Percentiles rank a stretch among this genome's conserved stretches.
Conservation (phyloP, 2,329 filamentous ascomycete species). For the Ilyonectria mors-panacis region DNA sequence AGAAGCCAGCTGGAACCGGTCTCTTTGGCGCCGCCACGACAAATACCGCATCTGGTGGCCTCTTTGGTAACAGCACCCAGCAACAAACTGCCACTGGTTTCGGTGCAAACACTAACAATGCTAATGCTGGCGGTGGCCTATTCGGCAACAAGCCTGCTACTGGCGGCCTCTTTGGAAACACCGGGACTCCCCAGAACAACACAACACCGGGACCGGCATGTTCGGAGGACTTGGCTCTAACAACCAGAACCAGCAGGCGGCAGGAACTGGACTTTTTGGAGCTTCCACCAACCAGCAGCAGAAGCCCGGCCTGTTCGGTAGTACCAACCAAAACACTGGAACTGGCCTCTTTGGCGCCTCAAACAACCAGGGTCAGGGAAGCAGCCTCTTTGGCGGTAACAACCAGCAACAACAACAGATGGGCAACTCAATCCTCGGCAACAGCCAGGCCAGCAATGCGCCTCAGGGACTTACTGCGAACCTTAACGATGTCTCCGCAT, state of each 20-base stretch:
- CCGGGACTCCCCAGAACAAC: slow-evolving; percentile 54
- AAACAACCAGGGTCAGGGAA: slow-evolving; percentile 61
- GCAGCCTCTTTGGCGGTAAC: slow-evolving; percentile 61
- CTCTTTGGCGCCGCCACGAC: slow-evolving; percentile 46
- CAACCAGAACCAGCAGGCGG: slow-evolving; percentile 56
- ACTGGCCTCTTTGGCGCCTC: slow-evolving; percentile 69
- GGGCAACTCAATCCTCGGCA: slow-evolving; percentile 73
- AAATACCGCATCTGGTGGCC: slow-evolving; percentile 47
- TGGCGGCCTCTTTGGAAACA: slow-evolving; percentile 59
- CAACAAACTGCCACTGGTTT: slow-evolving; percentile 59
- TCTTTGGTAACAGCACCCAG: slow-evolving; percentile 60
- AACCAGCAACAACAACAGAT: slow-evolving; percentile 66
- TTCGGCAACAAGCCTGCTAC: slow-evolving; percentile 45
- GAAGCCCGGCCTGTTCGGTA: slow-evolving; percentile 68
- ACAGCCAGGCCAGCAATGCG: slow-evolving; percentile 63
- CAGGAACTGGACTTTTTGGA: slow-evolving; percentile 67
- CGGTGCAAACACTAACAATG: slow-evolving; percentile 48
- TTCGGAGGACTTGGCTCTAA: slow-evolving; percentile 59
- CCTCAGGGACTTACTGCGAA: slow-evolving; percentile 82
- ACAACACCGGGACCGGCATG: slow-evolving; percentile 58
- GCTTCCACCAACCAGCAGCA: slow-evolving; percentile 54
- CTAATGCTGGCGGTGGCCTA: slow-evolving; percentile 50
- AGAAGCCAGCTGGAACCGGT: slow-evolving; percentile 54
- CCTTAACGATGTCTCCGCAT: slow-evolving; percentile 87
- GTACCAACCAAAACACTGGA: slow-evolving; percentile 59